These are phyloP conservation scores for Elsinoe australis DNA, from an alignment of 2,329 filamentous ascomycete species.

Conservation along the genomic window DNA sequence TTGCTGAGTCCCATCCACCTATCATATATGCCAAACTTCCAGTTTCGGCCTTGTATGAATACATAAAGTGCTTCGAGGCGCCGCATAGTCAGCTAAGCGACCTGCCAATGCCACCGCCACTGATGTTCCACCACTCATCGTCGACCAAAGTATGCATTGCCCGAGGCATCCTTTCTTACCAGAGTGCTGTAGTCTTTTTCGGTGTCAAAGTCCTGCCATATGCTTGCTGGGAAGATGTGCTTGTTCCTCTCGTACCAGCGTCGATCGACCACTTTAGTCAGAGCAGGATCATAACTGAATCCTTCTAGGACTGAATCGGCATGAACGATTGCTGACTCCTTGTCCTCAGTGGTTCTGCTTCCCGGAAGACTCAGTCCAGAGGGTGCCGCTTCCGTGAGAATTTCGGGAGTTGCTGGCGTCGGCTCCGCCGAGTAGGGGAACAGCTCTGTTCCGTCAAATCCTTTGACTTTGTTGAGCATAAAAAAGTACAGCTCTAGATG, in stretches of 20 bases:
- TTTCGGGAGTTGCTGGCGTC: conserved; percentile 36
- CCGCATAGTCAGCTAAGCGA: too few relatives aligned
- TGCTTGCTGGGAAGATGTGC: conserved; percentile 92
- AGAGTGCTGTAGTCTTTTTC: conserved; percentile 75
- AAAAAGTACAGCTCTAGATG: conserved; percentile 98
- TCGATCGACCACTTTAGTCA: conserved; percentile 91
- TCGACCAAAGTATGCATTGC: conserved; percentile 90
- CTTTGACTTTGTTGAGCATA: conserved; percentile 75
- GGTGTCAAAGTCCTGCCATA: conserved; percentile 92
- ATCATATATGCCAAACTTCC: too few relatives aligned
- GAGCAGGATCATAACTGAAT: conserved; percentile 63
- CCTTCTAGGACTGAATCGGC: conserved; percentile 58
- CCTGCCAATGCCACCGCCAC: too few relatives aligned
- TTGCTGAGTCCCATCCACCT: too few relatives aligned
- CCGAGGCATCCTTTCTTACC: conserved; percentile 72
- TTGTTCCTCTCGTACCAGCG: conserved; percentile 97
- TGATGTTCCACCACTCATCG: conserved; percentile 4
- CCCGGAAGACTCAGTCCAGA: conserved; percentile 18
- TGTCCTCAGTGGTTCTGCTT: conserved; percentile 6
- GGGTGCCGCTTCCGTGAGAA: neutral
- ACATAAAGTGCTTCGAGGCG: too few relatives aligned
- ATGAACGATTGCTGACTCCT: conserved; percentile 26
- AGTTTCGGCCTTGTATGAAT: too few relatives aligned
- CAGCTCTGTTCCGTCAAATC: conserved; percentile 59
- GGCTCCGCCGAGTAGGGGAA: conserved; percentile 64